Conservation (phyloP, 2,329 filamentous ascomycete species). For the Ceratocystis cubensis region DNA sequence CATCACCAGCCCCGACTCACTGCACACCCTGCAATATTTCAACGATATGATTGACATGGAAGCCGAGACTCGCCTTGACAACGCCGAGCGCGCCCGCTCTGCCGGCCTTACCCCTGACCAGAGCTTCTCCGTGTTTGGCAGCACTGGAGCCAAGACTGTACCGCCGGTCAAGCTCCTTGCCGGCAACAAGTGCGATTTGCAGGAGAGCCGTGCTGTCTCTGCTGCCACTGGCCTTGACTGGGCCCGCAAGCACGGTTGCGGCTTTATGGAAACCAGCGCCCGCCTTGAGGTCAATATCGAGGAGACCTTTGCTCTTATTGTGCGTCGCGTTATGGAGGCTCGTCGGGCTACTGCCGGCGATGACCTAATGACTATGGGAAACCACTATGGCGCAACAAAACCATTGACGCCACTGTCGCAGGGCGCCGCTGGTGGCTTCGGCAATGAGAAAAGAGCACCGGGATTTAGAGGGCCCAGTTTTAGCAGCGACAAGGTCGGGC, state of each 20-base stretch:
- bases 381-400: slow-evolving; percentile 44
- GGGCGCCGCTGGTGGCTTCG: slow-evolving; percentile 25
- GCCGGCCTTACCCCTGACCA: slow-evolving; percentile 30
- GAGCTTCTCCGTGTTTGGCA: slow-evolving; percentile 26
- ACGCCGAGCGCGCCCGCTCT: slow-evolving; percentile 40
- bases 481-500: slow-evolving; percentile 34
- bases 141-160: slow-evolving; percentile 38
- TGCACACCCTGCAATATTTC: slow-evolving; percentile 64
- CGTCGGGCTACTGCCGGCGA: slow-evolving; percentile 39
- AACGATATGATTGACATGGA: slow-evolving; percentile 77
- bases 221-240: slow-evolving; percentile 63
- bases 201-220: slow-evolving; percentile 54
- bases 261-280: slow-evolving; percentile 84
- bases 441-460: slow-evolving; percentile 35
- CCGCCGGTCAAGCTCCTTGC: slow-evolving; percentile 71
- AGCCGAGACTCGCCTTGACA: slow-evolving; percentile 54
- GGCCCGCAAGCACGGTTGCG: slow-evolving; percentile 59
- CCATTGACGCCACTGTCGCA: slow-evolving; percentile 42
- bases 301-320: slow-evolving; percentile 67
- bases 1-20: slow-evolving; percentile 57
- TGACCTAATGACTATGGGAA: slow-evolving; percentile 26
- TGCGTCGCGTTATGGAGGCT: slow-evolving; percentile 49
- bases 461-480: slow-evolving; percentile 35
- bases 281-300: slow-evolving; percentile 78
- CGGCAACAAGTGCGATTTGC: slow-evolving; percentile 76